Evolutionary conservation across 768 basidiomycete genomes (phyloP).

Genomic region (Tulasnella sp.): DNA sequence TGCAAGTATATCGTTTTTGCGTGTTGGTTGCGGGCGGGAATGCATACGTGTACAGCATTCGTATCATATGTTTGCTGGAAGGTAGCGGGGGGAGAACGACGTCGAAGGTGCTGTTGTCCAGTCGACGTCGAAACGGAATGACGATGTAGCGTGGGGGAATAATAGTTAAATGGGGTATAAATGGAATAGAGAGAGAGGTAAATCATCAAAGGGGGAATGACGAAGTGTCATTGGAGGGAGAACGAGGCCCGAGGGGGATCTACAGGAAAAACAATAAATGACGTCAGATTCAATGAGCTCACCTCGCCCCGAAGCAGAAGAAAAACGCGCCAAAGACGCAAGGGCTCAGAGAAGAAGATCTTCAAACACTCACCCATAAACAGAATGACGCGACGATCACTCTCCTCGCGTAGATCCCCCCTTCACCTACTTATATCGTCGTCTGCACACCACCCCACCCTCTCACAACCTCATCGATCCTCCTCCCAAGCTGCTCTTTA

Average conservation of each 20-base stretch:
- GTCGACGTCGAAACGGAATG: background rate
- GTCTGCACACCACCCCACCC: conserved; percentile 3
- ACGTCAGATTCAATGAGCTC: background rate
- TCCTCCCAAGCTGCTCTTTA: background rate
- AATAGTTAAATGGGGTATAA: background rate
- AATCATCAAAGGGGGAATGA: background rate
- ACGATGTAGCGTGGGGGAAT: background rate
- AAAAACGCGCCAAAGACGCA: background rate
- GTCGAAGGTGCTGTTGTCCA: background rate
- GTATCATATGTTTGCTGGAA: background rate
- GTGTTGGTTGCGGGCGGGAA: too few species aligned
- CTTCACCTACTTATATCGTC: background rate
- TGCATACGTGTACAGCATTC: background rate
- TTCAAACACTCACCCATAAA: background rate
- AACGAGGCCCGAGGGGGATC: background rate
- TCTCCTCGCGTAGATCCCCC: background rate
- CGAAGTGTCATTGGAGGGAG: background rate
- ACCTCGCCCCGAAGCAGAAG: background rate
- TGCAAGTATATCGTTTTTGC: too few species aligned
- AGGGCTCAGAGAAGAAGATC: background rate
- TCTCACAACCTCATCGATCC: background rate
- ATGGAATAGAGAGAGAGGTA: background rate
- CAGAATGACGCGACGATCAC: background rate
- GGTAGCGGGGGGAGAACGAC: background rate
- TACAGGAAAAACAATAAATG: background rate